These are phyloP conservation scores for Camillea tinctor DNA, from an alignment of 2,329 filamentous ascomycete genomes.

Conservation along the genomic window DNA sequence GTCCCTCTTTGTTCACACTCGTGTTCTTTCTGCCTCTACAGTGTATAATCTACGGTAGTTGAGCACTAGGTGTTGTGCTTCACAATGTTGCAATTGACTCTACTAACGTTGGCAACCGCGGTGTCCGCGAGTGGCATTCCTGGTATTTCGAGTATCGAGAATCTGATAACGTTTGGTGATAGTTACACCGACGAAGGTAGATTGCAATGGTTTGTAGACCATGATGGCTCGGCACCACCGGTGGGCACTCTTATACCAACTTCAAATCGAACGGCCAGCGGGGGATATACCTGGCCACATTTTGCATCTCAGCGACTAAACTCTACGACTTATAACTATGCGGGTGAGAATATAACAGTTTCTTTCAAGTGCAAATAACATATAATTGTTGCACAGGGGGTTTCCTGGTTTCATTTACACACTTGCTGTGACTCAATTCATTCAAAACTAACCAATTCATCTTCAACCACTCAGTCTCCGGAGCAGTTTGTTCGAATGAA, in stretches of 20 bases:
- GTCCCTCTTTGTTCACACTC: not conserved
- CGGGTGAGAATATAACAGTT: slow-evolving; percentile 33
- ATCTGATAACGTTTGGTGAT: slow-evolving; percentile 69
- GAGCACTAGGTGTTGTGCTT: not conserved
- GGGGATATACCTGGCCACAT: slow-evolving; percentile 68
- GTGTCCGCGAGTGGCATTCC: not conserved
- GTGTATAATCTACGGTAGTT: not conserved
- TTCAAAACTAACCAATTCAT: not conserved
- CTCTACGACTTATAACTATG: slow-evolving; percentile 64
- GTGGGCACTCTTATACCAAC: slow-evolving; percentile 49
- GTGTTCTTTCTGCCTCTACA: not conserved
- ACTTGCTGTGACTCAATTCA: not conserved
- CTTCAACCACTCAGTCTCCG: slow-evolving; percentile 46
- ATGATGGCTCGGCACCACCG: slow-evolving; percentile 61
- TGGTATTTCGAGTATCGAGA: slow-evolving; percentile 45
- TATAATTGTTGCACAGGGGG: not conserved
- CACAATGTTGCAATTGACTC: not conserved
- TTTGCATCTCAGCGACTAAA: slow-evolving; percentile 61
- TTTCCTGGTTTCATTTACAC: not conserved
- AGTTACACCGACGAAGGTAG: slow-evolving; percentile 75
- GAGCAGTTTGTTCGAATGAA: slow-evolving; percentile 70
- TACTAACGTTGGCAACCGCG: slow-evolving; percentile 1
- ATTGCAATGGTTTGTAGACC: slow-evolving; percentile 58
- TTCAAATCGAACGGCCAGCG: slow-evolving; percentile 56
- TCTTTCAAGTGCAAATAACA: not conserved